These are phyloP conservation scores for Eucommia ulmoides DNA, from an alignment of 257 asterid genomes.

Conservation along the genomic window DNA sequence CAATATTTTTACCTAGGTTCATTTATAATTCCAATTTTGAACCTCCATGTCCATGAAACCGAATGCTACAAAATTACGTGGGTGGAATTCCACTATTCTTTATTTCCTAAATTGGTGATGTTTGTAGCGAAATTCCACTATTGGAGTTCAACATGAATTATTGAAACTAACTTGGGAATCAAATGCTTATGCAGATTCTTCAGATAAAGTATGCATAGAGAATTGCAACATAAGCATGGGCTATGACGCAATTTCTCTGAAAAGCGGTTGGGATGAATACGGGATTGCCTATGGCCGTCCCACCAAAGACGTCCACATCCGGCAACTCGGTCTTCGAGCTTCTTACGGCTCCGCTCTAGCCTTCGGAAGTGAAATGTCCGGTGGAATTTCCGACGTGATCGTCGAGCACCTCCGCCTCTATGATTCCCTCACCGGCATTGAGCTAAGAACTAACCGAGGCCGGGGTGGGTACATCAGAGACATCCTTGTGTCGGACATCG, in stretches of 20 bases:
- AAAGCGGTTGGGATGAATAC: constrained; percentile 1
- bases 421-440: not conserved
- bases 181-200: not conserved
- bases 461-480: constrained; percentile 1
- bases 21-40: not conserved
- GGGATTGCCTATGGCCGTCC: not conserved
- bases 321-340: not conserved
- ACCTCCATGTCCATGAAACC: too few species aligned
- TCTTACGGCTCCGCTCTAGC: not conserved
- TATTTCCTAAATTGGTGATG: too few species aligned
- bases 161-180: not conserved
- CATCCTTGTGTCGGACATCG: not conserved
- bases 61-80: too few species aligned
- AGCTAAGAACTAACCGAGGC: not conserved
- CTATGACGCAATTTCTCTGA: not conserved
- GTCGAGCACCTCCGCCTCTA: not conserved
- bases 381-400: constrained; percentile 1
- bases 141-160: too few species aligned
- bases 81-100: too few species aligned
- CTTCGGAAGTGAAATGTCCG: constrained; percentile 1
- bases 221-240: constrained; percentile 1
- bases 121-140: too few species aligned
- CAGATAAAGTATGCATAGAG: not conserved
- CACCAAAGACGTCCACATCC: not conserved
- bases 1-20: not conserved